Evolutionary conservation across 768 basidiomycete genomes (phyloP), one percentile per base, ranked within the genome.

Genomic region (Dioszegia crocea): DNA sequence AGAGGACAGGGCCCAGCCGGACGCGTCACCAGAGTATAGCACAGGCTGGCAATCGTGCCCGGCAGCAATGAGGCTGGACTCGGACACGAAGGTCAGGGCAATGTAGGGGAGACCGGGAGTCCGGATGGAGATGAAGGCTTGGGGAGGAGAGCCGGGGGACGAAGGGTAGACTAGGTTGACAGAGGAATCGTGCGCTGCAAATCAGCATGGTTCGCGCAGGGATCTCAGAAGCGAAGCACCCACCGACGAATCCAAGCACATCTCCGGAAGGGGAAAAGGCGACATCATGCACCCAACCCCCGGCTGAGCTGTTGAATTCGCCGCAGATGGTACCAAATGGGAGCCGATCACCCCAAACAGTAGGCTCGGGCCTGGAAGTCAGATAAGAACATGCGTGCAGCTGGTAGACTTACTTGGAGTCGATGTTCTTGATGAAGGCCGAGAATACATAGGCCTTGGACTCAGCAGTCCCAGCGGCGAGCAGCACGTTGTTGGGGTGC

Each of bases 251-350:
- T 1, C 93, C 96, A 56, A 99, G 82, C 0, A 83, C 83, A 67
- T 98, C 88, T n/a, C 96, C 96, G 9, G 89, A 89, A 3, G 94
- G 96, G 23, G 94, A 98, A 80, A 99, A 99, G 1, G 86, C 88
- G 47, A 98, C 89, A 19, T 88, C 81, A 67, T 98, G 96, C 1
- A 99, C 92, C 96, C 96, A 99, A 11, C 96, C 96, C 39, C 96
- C 96, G 40, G 86, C 83, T 0, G 90, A 86, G 68, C 87, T 90
- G 36, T 82, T 75, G 75, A 88, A 99, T 76, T 98, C 96, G 45
- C 92, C 96, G 64, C 93, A 98, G 60, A 99, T 81, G 1, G 96
- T 97, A 75, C 93, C 94, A 82, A 98, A 98, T 0, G 96, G 96
- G 0, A 99, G 81, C 68, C 92, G 92, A 58, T 92, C 91, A n/a